Evolutionary conservation across 2,329 filamentous ascomycete species (phyloP).

Genomic region (Tolypocladium nubicola): DNA sequence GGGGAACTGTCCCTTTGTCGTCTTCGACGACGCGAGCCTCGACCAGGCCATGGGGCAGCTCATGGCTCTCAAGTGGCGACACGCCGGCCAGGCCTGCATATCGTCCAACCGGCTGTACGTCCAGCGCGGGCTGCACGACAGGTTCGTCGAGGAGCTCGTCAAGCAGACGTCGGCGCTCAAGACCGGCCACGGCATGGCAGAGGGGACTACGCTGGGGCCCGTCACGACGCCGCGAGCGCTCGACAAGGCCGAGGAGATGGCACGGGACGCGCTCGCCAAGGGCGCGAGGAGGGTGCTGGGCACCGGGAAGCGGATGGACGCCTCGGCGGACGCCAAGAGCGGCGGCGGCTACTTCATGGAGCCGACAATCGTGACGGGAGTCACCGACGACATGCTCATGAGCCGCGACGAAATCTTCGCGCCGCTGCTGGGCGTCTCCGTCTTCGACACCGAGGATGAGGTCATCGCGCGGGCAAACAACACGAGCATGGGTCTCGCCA

Average conservation of each 20-base stretch:
- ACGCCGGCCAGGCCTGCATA: conserved; percentile 64
- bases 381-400: conserved; percentile 56
- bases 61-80: conserved; percentile 55
- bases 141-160: conserved; percentile 44
- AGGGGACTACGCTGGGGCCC: conserved; percentile 22
- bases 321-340: conserved; percentile 11
- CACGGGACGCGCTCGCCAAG: conserved; percentile 47
- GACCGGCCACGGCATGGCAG: conserved; percentile 48
- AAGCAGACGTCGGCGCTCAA: conserved; percentile 41
- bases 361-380: conserved; percentile 56
- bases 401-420: conserved; percentile 63
- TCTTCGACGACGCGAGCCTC: conserved; percentile 58
- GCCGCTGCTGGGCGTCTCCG: conserved; percentile 57
- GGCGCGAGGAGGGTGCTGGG: conserved; percentile 48
- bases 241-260: conserved; percentile 34
- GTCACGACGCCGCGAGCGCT: conserved; percentile 22
- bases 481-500: conserved; percentile 59
- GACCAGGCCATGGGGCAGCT: conserved; percentile 56
- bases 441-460: conserved; percentile 60
- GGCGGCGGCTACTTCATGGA: conserved; percentile 54
- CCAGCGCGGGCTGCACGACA: conserved; percentile 49
- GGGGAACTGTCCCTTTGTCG: conserved; percentile 56
- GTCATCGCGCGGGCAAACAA: conserved; percentile 56
- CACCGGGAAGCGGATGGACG: conserved; percentile 37
- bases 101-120: conserved; percentile 51